Evolutionary conservation across 108 stramenopile genomes (phyloP), one percentile per base, ranked within the genome.

Genomic region (Asterionellopsis glacialis): DNA sequence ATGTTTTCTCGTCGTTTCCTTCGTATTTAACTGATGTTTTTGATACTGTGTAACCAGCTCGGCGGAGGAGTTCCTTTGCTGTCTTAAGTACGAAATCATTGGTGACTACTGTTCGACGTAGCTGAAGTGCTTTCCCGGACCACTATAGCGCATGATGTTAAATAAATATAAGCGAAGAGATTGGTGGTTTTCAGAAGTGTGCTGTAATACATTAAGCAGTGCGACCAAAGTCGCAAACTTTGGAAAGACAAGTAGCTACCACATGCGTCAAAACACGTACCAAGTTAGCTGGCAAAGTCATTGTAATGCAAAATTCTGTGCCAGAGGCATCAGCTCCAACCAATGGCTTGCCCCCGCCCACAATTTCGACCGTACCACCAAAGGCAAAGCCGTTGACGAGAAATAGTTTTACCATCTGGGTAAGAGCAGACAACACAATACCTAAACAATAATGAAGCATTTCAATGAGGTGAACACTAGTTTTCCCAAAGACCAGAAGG

Each of bases 301-400:
- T 65, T 0, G 63, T 62, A 21, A 92, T 70, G 16, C 41, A 39
- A 58, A 71, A 81, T 70, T 81, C 59, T 49, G 75, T 57, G 23
- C 76, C 79, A 3, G 47, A 43, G 42, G 74, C 61, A 44, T 57
- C 58, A 11, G 18, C 42, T n/a, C n/a, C n/a, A n/a, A n/a, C n/a
- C 24, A 19, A 11, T 19, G 56, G 43, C 24, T 25, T 23, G 13
- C 58, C 61, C 15, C 59, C 41, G 11, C 62, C 55, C 9, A 53
- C 19, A 11, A 82, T 74, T 2, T 55, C 43, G 22, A 76, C 91
- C 22, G 49, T 57, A 41, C 83, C 91, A 55, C 70, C 76, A 54
- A 72, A 85, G 19, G 91, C 91, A 62, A 81, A 92, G 12, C 91
- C 91, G 63, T 73, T 84, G 19, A 88, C 50, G 12, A 85, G 61